Base-by-base conservation (phyloP, 257 asterid genomes). In the Solanum clarkiae region DNA sequence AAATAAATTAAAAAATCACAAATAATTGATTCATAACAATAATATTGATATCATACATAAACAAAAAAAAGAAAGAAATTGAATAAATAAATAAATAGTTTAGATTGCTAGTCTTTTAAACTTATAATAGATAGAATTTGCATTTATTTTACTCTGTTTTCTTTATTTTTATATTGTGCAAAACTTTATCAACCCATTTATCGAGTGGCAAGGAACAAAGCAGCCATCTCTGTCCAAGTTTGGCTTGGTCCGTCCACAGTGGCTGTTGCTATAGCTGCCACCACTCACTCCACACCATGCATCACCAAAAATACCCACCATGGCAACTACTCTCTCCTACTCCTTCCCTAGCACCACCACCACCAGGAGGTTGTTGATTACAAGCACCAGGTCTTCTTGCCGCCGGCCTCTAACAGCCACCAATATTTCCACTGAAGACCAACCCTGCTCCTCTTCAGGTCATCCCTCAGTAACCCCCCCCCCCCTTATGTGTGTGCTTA, bases 401-500 rank as follows among this genome's bases (percentile, higher is more conserved):
- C 42, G 55, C 44, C 83, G 68, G n/a, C 59, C 13, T 0, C 59
- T 47, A 66, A 66, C 44, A 29, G 47, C 8, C 22, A 79, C 15
- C 32, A 62, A 62, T 62, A 13, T 15, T 9, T 56, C 84, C 45
- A 57, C 42, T 40, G 59, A 81, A 62, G 84, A 81, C 3, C 84
- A 82, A 49, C 62, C 85, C 12, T 82, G 85, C 24, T 82, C 85
- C 60, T 82, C 85, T 82, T 82, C 77, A 82, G 85, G 85, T 82
- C 44, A 82, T 47, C 26, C 26, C 80, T 10, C 72, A 11, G 1
- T 18, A 5, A 12, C 45, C 45, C 45, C 7, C 45, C 8, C 45
- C 45, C 8, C 45, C 8, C 45, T 12, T 4, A 5, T 20, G 13
- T 56, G 22, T 56, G 26, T 57, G 53, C 53, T 69, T 32, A 36